Percentiles rank a stretch among this genome's conserved stretches.
Conservation (phyloP, 164 flowering plant genomes). For the Tetrastigma voinierianum region DNA sequence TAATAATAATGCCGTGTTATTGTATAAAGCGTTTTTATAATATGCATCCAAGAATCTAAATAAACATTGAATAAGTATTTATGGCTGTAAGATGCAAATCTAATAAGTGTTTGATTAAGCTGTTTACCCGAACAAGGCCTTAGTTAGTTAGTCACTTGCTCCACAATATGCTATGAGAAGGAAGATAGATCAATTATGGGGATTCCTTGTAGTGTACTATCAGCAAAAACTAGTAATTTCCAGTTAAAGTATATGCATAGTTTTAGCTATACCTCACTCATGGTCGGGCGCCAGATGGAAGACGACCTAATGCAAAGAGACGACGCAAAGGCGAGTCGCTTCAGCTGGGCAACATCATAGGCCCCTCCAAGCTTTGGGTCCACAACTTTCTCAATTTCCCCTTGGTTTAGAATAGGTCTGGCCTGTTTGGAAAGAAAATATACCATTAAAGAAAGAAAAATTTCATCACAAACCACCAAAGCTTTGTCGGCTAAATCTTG, state of each 20-base stretch:
- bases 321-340: slow-evolving; percentile 64
- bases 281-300: slow-evolving; percentile 83
- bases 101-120: no score
- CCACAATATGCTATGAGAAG: no score
- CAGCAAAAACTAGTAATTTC: no score
- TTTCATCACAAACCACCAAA: not conserved
- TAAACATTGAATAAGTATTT: no score
- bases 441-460: not conserved
- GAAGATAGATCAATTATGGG: no score
- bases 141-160: no score
- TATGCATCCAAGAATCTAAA: no score
- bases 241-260: not conserved
- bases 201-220: no score
- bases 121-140: no score
- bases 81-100: no score
- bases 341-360: slow-evolving; percentile 51
- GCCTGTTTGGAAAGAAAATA: slow-evolving; percentile 43
- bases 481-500: not conserved
- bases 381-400: slow-evolving; percentile 50
- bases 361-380: slow-evolving; percentile 70
- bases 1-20: no score
- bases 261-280: slow-evolving; percentile 71
- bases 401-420: slow-evolving; percentile 57
- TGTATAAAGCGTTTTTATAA: no score
- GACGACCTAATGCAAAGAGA: slow-evolving; percentile 83